Base-by-base conservation (phyloP, 306 rosid species). In the Sindora glabra region DNA sequence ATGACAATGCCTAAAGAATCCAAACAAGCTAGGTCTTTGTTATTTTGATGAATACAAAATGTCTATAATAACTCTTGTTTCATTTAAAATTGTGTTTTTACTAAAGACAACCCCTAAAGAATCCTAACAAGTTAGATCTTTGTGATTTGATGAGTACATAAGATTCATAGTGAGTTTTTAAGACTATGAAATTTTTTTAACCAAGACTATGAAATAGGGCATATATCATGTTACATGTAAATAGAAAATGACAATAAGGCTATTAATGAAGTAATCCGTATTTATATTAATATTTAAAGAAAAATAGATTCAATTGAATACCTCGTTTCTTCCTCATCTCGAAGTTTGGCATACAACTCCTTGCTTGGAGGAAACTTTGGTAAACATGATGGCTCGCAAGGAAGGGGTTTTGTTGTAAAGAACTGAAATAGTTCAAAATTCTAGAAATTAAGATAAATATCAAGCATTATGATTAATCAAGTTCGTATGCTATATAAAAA, bases 341-440 rank as follows among this genome's bases (percentile, higher is more conserved):
- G 81, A 46, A 54, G 85, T 79, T 68, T 92, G 60, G 81, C 86
- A 68, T 88, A 89, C 12, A 80, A 74, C 77, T 88, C 96, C 73
- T 92, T 92, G 81, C 94, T 80, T 36, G 95, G 95, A 63, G 90
- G 80, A 74, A 86, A 82, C 69, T 80, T 84, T 1, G 95, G 98
- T 56, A 92, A 71, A 72, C 79, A 75, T 49, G 86, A 83, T 19
- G 98, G 95, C 39, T 81, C 79, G 74, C 96, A 92, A 78, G 98
- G 89, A 36, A 80, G 77, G 10, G 98, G 98, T 2, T 75, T 53
- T 27, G 89, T 78, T 27, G 75, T 68, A 79, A 92, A 88, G 74
- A 92, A 88, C 98, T 92, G 74, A 40, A 30, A 71, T 61, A n/a
- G n/a, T n/a, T n/a, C n/a, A 33, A 58, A 25, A 44, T 59, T 49